These are phyloP conservation scores for Lathyrus oleraceus DNA, from an alignment of 306 rosid genomes.

Conservation along the genomic window DNA sequence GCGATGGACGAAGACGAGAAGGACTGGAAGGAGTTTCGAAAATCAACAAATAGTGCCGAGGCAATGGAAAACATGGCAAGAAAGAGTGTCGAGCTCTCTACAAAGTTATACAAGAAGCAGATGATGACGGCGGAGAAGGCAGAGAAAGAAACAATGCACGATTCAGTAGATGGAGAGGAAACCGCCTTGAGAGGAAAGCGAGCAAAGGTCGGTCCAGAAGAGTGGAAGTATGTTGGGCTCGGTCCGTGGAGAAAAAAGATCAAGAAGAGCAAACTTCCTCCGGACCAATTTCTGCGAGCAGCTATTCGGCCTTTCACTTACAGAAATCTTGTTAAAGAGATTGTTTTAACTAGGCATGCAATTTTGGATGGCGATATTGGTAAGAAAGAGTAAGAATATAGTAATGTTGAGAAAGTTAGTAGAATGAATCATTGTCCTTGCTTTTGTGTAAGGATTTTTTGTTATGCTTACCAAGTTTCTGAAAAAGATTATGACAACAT, in stretches of 20 bases:
- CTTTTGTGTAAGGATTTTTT: too few species aligned
- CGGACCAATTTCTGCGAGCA: constrained; percentile 75
- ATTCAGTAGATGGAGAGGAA: constrained; percentile 61
- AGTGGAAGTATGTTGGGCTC: constrained; percentile 77
- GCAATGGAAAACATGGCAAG: constrained; percentile 70
- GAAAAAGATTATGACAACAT: constrained; percentile 8
- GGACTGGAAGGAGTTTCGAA: constrained; percentile 65
- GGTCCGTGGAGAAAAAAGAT: constrained; percentile 85
- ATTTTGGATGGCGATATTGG: constrained; percentile 91
- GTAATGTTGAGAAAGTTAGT: constrained; percentile 27
- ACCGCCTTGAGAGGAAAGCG: constrained; percentile 67
- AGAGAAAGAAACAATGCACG: constrained; percentile 18
- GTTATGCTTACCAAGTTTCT: too few species aligned
- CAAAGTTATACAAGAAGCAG: constrained; percentile 40
- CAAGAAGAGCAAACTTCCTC: constrained; percentile 77
- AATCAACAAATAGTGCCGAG: constrained; percentile 58
- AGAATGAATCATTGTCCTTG: constrained; percentile 24
- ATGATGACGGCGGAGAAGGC: constrained; percentile 35
- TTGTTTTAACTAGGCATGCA: constrained; percentile 87
- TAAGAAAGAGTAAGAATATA: constrained; percentile 30
- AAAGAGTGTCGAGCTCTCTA: constrained; percentile 37
- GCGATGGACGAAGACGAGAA: constrained; percentile 37
- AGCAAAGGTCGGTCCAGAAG: constrained; percentile 67
- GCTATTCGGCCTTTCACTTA: constrained; percentile 74
- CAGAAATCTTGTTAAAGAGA: constrained; percentile 87